phyloP scores from a whole-genome alignment of 2,329 filamentous ascomycete species.

The Aspergillus piperis region DNA sequence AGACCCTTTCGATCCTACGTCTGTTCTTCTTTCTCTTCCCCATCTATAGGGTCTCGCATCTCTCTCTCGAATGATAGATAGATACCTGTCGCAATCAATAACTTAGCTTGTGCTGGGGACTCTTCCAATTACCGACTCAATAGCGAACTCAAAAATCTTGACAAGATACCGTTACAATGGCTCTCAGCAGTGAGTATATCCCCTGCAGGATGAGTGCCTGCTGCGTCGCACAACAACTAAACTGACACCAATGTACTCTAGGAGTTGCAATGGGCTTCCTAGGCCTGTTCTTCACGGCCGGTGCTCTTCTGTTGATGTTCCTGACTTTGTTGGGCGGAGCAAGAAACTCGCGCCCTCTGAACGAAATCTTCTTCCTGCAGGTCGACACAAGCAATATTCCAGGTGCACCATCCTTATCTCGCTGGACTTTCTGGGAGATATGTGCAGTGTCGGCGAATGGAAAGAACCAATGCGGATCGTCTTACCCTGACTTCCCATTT shows the following conservation, averaged over 20 bases:
- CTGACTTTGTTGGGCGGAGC: slow-evolving; percentile 66
- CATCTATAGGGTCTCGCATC: neutral
- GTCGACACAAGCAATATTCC: slow-evolving; percentile 73
- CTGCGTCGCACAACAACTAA: neutral
- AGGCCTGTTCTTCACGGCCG: slow-evolving; percentile 64
- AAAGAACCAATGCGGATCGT: slow-evolving; percentile 64
- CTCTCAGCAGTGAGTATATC: slow-evolving; percentile 35
- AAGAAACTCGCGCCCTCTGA: slow-evolving; percentile 59
- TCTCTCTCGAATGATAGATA: neutral
- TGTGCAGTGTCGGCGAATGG: slow-evolving; percentile 61
- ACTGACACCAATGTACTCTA: slow-evolving; percentile 28
- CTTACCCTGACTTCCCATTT: slow-evolving; percentile 67
- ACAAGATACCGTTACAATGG: slow-evolving; percentile 22
- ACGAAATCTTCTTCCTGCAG: slow-evolving; percentile 81
- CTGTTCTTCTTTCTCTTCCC: neutral
- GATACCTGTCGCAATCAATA: neutral
- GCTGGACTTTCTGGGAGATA: slow-evolving; percentile 91
- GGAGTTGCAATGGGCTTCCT: slow-evolving; percentile 58
- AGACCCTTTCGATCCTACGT: neutral
- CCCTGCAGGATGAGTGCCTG: neutral
- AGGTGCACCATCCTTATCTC: slow-evolving; percentile 65
- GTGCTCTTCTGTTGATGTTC: slow-evolving; percentile 64
- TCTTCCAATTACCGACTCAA: neutral
- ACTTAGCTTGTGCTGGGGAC: neutral
- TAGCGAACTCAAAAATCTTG: neutral